phyloP scores from a whole-genome alignment of 2,329 filamentous ascomycete species.

The Diaporthe ilicicola region DNA sequence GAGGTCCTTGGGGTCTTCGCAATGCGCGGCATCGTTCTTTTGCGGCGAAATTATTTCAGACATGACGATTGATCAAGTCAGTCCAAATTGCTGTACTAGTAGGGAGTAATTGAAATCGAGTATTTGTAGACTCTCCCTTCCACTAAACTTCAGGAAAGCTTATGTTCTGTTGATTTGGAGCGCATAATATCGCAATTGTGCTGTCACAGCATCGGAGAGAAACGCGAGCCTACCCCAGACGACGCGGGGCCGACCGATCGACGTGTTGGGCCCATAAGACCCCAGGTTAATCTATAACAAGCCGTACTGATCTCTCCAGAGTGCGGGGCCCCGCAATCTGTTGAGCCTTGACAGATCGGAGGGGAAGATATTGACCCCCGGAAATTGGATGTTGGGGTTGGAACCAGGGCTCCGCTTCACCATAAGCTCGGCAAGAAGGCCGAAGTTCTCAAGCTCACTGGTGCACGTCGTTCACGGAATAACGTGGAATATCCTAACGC shows the following conservation, averaged over 20 bases:
- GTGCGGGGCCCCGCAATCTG: slow-evolving; percentile 6
- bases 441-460: not conserved
- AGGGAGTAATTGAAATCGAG: not conserved
- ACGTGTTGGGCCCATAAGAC: not conserved
- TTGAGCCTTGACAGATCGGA: not conserved
- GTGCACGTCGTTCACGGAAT: not conserved
- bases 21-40: not conserved
- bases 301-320: not conserved
- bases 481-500: too few relatives aligned
- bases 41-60: not conserved
- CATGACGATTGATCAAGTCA: not conserved
- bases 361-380: not conserved
- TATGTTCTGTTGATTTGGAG: not conserved
- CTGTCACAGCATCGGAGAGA: not conserved
- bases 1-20: not conserved
- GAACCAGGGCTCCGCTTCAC: not conserved
- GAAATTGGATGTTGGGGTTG: not conserved
- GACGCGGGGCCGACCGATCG: not conserved
- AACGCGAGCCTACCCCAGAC: not conserved
- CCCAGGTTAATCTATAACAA: not conserved
- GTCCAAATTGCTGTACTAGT: not conserved
- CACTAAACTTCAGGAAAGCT: not conserved
- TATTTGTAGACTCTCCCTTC: not conserved
- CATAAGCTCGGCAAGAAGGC: slow-evolving; percentile 10
- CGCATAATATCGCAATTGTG: not conserved